Base-by-base conservation (phyloP, 2,329 filamentous ascomycete species). In the Botrytis elliptica region DNA sequence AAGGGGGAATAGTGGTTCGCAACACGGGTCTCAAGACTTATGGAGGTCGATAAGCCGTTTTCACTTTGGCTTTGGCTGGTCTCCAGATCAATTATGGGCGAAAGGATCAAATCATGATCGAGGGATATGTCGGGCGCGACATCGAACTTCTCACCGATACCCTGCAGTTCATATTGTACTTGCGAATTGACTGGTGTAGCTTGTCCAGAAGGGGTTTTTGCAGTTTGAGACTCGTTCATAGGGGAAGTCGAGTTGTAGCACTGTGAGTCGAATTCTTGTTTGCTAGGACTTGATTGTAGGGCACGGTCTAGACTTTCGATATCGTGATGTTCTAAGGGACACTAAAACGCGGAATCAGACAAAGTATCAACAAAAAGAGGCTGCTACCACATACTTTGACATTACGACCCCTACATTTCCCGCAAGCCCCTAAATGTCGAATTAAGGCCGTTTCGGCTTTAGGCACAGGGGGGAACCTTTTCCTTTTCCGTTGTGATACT, bases 401-500 rank as follows among this genome's bases (percentile, higher is more conserved):
- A 65, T 73, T 76, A 33, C 78, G 75, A 49, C 25, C 69, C 44
- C 73, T 74, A 65, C 79, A 81, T 3, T 67, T 65, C 65, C 44
- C 33, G 67, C 80, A 81, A 33, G 78, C 76, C 36, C 75, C 78
- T 63, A 81, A 70, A 52, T 74, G 74, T 29, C 80, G 77, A 25
- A 80, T 73, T 33, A 81, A 75, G 25, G 79, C 79, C 52, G 79
- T 78, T 74, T 80, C 78, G 10, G 78, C 78, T 60, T 75, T 80
- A 14, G 72, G 70, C 33, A 64, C 66, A 29, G 78, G 77, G 18
- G 16, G 40, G 6, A 81, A 74, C 29, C 38, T 71, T 36, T 71
- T 80, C 65, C 80, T 78, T 6, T 7, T 72, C 25, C 77, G 75
- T 25, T 74, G 70, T 62, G 74, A 75, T 8, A 80, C 74, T 40